Percentiles rank a stretch among this genome's conserved stretches.
Conservation (phyloP, 805 yeast genomes). For the Candida awuae region DNA sequence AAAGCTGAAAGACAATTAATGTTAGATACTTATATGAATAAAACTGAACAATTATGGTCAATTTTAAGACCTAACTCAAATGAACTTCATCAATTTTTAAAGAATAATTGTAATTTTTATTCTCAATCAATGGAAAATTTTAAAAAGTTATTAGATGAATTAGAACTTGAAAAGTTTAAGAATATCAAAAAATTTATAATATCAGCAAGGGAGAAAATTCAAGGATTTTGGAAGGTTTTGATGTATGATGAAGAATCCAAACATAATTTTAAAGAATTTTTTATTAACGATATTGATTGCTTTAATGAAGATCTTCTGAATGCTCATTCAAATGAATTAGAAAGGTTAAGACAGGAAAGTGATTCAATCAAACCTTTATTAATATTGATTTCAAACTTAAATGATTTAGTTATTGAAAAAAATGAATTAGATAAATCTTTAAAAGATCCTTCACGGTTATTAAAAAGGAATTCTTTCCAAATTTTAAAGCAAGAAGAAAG, state of each 20-base stretch:
- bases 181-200: conserved; percentile 61
- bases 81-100: conserved; percentile 30
- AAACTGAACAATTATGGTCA: conserved; percentile 37
- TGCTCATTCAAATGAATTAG: conserved; percentile 57
- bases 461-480: conserved; percentile 69
- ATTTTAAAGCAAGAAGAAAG: conserved; percentile 76
- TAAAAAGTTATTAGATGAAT: conserved; percentile 46
- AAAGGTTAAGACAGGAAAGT: conserved; percentile 40
- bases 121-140: conserved; percentile 41
- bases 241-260: conserved; percentile 50
- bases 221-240: conserved; percentile 53
- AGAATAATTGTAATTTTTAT: conserved; percentile 40
- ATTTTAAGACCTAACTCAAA: conserved; percentile 32
- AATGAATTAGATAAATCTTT: conserved; percentile 56
- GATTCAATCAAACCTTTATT: conserved; percentile 48
- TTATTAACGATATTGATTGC: conserved; percentile 29
- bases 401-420: conserved; percentile 52
- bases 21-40: conserved; percentile 27
- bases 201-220: conserved; percentile 53
- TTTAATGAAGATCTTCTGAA: conserved; percentile 55
- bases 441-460: conserved; percentile 71
- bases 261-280: conserved; percentile 36
- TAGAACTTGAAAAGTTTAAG: conserved; percentile 52
- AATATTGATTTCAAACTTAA: conserved; percentile 45
- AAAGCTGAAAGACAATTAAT: conserved; percentile 32